A percentile compares a stretch with the other conserved stretches of the same genome.
phyloP scores from a whole-genome alignment of 2,329 filamentous ascomycete genomes.

The Cercospora janseana region DNA sequence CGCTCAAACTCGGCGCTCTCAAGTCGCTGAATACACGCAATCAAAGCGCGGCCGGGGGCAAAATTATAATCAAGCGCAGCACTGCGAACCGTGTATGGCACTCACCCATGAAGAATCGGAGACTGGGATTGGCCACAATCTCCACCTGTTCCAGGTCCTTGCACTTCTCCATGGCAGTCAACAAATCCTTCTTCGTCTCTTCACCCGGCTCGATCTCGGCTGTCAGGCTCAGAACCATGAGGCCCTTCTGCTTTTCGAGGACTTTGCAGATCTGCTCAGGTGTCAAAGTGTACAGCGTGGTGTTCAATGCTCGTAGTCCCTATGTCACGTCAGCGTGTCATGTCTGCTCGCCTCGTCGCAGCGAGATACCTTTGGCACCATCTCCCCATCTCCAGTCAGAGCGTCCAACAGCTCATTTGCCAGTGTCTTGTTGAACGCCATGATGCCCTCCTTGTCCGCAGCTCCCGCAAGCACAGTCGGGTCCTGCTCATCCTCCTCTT shows the following conservation, averaged over 20 bases:
- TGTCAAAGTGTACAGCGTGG: conserved; percentile 44
- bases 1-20: background rate
- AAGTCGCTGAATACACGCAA: background rate
- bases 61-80: background rate
- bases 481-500: conserved; percentile 36
- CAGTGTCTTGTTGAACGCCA: conserved; percentile 39
- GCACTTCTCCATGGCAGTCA: conserved; percentile 35
- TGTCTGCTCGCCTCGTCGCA: too few species aligned
- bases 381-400: conserved; percentile 38
- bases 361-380: conserved; percentile 28
- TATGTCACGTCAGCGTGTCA: conserved; percentile 5
- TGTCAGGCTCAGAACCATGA: conserved; percentile 43
- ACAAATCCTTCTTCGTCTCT: conserved; percentile 38
- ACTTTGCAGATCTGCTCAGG: conserved; percentile 38
- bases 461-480: conserved; percentile 33
- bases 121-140: conserved; percentile 41
- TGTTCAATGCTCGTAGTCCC: conserved; percentile 41
- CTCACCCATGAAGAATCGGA: conserved; percentile 43
- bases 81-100: background rate
- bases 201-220: conserved; percentile 40
- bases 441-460: conserved; percentile 36
- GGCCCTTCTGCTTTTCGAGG: conserved; percentile 38
- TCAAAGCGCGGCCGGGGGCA: background rate
- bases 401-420: conserved; percentile 34
- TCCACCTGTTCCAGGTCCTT: conserved; percentile 42